Percentiles rank a stretch among this genome's conserved stretches.
Conservation (phyloP, 2,329 filamentous ascomycete genomes). For the Nemania sp. region DNA sequence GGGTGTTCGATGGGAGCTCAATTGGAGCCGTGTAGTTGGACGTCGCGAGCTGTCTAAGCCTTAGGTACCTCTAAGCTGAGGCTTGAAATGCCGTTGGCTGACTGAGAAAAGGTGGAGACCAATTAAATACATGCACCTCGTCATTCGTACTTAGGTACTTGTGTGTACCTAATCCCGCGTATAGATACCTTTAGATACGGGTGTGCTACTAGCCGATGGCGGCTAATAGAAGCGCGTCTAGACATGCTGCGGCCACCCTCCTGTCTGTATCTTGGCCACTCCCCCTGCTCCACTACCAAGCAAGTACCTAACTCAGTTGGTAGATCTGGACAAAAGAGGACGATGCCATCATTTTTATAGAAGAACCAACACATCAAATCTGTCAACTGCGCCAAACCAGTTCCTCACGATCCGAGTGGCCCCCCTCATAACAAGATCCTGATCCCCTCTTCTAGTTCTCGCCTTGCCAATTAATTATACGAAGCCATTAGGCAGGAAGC, state of each 20-base stretch:
- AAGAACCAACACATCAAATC: neutral
- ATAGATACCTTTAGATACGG: too few species aligned
- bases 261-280: too few species aligned
- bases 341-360: constrained; percentile 10
- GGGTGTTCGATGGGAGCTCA: constrained; percentile 21
- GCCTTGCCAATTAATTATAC: neutral
- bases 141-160: too few species aligned
- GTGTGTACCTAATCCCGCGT: too few species aligned
- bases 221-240: too few species aligned
- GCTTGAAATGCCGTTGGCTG: constrained; percentile 25
- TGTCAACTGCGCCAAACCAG: neutral
- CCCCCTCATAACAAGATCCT: too few species aligned
- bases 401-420: too few species aligned
- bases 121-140: neutral
- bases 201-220: too few species aligned
- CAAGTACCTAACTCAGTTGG: too few species aligned
- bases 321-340: constrained; percentile 1
- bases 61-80: constrained; percentile 2
- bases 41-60: constrained; percentile 3
- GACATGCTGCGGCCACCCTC: too few species aligned
- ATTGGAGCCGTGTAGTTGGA: constrained; percentile 30
- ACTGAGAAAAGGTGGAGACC: constrained; percentile 18
- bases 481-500: constrained; percentile 8
- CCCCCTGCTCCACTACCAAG: too few species aligned
- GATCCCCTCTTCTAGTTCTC: neutral